These are phyloP conservation scores for Cubamyces lactineus DNA, from an alignment of 768 basidiomycete genomes.

Conservation along the genomic window DNA sequence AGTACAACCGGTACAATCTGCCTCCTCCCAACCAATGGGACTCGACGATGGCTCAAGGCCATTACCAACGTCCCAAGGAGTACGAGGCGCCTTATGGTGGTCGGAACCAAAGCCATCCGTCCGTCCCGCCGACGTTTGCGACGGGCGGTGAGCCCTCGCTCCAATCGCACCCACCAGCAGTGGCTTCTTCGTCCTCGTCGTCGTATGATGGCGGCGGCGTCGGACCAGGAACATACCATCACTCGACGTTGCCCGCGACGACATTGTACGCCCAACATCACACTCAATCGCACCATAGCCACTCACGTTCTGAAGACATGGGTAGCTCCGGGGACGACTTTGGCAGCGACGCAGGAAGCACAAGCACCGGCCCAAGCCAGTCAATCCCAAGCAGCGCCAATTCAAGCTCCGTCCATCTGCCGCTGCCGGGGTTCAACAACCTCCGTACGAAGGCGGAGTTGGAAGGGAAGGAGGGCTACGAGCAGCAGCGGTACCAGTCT, in stretches of 20 bases:
- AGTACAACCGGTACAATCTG: conserved; percentile 18
- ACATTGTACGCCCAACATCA: conserved; percentile 11
- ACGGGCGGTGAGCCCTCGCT: conserved; percentile 25
- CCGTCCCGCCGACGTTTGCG: conserved; percentile 7
- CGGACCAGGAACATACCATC: conserved; percentile 12
- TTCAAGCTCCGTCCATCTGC: conserved; percentile 56
- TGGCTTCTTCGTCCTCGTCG: conserved; percentile 5
- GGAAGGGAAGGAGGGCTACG: conserved; percentile 17
- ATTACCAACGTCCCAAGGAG: conserved; percentile 22
- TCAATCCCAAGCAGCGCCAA: conserved; percentile 42
- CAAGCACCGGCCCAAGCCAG: conserved; percentile 46
- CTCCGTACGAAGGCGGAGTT: conserved; percentile 28
- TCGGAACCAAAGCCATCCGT: conserved; percentile 17
- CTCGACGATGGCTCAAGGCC: conserved; percentile 12
- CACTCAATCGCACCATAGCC: conserved; percentile 6
- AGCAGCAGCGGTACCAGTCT: conserved; percentile 24
- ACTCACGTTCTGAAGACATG: conserved; percentile 29
- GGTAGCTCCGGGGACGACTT: conserved; percentile 28
- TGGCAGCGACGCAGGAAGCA: conserved; percentile 49
- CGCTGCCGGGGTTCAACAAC: conserved; percentile 36
- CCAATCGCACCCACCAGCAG: conserved; percentile 27
- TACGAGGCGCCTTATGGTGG: conserved; percentile 18
- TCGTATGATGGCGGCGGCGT: conserved; percentile 15
- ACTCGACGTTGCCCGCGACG: conserved; percentile 3
- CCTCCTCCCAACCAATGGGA: conserved; percentile 22